Evolutionary conservation across 805 yeast genomes (phyloP).

Genomic region (Kodamaea restingae): DNA sequence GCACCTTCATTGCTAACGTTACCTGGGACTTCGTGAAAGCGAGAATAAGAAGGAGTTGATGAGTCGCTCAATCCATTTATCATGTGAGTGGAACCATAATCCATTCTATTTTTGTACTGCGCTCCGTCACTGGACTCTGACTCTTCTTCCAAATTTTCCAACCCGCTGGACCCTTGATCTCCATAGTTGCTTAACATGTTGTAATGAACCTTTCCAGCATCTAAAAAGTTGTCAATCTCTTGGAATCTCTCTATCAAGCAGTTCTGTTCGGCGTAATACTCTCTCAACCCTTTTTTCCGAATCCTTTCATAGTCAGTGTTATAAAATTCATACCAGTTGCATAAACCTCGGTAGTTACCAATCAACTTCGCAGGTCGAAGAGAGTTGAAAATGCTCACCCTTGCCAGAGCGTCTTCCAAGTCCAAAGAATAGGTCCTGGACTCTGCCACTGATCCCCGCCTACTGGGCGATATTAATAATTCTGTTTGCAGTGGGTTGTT

Average conservation of each 20-base stretch:
- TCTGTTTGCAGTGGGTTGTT: constrained; percentile 22
- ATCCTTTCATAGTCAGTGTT: constrained; percentile 15
- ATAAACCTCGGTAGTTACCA: constrained; percentile 27
- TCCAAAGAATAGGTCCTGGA: constrained; percentile 15
- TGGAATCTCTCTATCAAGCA: constrained; percentile 50
- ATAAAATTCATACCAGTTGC: constrained; percentile 28
- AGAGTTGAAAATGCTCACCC: constrained; percentile 20
- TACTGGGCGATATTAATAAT: constrained; percentile 1
- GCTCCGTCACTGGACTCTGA: constrained; percentile 5
- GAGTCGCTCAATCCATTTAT: constrained; percentile 4
- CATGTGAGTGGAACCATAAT: constrained; percentile 3
- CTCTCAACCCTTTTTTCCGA: constrained; percentile 25
- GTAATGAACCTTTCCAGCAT: constrained; percentile 60
- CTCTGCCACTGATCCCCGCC: constrained; percentile 9
- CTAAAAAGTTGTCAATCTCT: constrained; percentile 63
- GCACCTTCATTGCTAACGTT: constrained; percentile 57
- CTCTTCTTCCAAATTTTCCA: constrained; percentile 17
- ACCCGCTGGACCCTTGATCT: constrained; percentile 19
- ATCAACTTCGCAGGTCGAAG: constrained; percentile 34
- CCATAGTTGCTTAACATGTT: constrained; percentile 62
- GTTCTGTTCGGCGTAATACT: constrained; percentile 58
- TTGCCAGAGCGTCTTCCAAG: constrained; percentile 20
- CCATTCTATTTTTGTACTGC: no score
- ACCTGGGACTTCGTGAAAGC: constrained; percentile 52
- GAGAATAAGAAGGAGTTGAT: constrained; percentile 17